Evolutionary conservation across 164 flowering plant species (phyloP).

Genomic region (Protea cynaroides): DNA sequence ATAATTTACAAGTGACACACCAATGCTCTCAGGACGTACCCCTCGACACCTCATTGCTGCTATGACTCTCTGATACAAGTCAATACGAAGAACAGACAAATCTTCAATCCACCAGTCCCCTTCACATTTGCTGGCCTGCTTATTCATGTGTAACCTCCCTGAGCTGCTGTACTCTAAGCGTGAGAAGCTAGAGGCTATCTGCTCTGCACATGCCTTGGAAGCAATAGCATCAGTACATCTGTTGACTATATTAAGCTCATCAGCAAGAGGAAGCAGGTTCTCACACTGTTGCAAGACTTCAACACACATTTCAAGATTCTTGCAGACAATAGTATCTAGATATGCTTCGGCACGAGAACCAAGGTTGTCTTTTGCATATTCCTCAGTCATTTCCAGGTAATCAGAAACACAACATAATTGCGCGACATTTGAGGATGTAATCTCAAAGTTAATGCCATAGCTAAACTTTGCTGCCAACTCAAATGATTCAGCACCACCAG

Average conservation of each 20-base stretch:
- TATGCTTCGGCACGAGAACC: slow-evolving; percentile 72
- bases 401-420: slow-evolving; percentile 74
- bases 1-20: slow-evolving; percentile 74
- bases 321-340: slow-evolving; percentile 61
- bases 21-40: slow-evolving; percentile 81
- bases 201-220: slow-evolving; percentile 86
- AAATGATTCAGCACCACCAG: slow-evolving; percentile 84
- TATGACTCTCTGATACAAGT: slow-evolving; percentile 66
- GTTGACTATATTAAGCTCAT: slow-evolving; percentile 64
- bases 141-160: slow-evolving; percentile 74
- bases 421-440: slow-evolving; percentile 75
- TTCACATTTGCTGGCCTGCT: slow-evolving; percentile 49
- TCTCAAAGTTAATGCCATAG: slow-evolving; percentile 85
- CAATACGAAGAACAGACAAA: slow-evolving; percentile 71
- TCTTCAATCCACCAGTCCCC: slow-evolving; percentile 95
- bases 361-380: slow-evolving; percentile 69
- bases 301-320: slow-evolving; percentile 68
- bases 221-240: slow-evolving; percentile 85
- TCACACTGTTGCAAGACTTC: slow-evolving; percentile 79
- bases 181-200: slow-evolving; percentile 86
- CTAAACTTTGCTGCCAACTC: slow-evolving; percentile 90
- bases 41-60: slow-evolving; percentile 84
- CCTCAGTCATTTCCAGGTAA: slow-evolving; percentile 93
- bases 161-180: slow-evolving; percentile 87
- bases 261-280: slow-evolving; percentile 77